Percentiles rank a stretch among this genome's conserved stretches.
phyloP scores from a whole-genome alignment of 2,329 filamentous ascomycete species.

The Clarireedia paspali region DNA sequence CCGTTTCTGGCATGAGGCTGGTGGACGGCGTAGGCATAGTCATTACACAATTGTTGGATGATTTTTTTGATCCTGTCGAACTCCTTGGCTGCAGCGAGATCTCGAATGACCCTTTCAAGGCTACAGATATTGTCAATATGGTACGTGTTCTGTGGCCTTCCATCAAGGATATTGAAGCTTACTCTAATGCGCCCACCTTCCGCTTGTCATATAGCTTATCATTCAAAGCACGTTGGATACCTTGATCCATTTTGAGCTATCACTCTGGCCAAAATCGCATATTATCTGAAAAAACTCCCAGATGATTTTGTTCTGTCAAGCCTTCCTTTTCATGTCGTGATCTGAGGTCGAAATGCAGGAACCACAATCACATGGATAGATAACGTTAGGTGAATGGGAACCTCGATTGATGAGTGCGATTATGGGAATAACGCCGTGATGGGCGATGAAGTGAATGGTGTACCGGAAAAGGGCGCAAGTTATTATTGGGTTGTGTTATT shows the following conservation, averaged over 20 bases:
- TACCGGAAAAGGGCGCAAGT: not conserved
- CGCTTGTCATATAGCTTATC: conserved; percentile 99
- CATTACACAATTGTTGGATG: conserved; percentile 92
- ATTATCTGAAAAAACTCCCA: not conserved
- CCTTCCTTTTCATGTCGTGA: conserved; percentile 5
- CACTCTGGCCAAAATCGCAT: not conserved
- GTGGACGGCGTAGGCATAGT: conserved; percentile 95
- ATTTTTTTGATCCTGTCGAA: conserved; percentile 76
- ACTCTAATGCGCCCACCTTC: conserved; percentile 95
- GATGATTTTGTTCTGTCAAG: not conserved
- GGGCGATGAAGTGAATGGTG: conserved; percentile 2
- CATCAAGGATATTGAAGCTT: conserved; percentile 31
- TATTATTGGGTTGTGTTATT: not conserved
- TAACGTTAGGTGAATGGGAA: not conserved
- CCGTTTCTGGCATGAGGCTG: conserved; percentile 95
- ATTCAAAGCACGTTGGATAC: conserved; percentile 83
- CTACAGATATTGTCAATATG: conserved; percentile 37
- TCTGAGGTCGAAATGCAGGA: not conserved
- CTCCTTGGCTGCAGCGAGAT: conserved; percentile 69
- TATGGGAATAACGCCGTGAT: not conserved
- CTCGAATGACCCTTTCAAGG: conserved; percentile 83
- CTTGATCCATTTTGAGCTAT: conserved; percentile 63
- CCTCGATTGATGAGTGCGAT: too few species aligned
- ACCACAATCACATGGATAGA: not conserved
- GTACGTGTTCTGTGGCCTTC: not conserved